Evolutionary conservation across 2,329 filamentous ascomycete species (phyloP), one percentile per base, ranked within the genome.

Genomic region (Apiospora koreana): DNA sequence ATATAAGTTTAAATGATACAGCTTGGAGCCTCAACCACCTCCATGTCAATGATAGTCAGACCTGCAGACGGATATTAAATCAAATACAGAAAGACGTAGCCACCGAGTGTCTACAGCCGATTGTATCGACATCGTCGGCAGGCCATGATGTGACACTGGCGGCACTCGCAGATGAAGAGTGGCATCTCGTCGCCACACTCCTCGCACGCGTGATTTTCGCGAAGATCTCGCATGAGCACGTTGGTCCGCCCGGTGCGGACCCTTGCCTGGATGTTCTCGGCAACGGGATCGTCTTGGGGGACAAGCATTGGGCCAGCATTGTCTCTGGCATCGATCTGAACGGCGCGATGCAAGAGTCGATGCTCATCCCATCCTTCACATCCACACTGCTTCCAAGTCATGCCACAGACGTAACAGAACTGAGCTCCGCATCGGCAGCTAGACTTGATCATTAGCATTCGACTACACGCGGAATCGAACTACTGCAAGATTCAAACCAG

Each of bases 401-500:
- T 18, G 5, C 85, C 85, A 54, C 86, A 88, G 0, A 76, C 21
- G 48, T 87, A 87, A 73, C 86, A 88, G 73, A 88, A 89, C n/a
- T 87, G 41, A 0, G 78, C 74, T 0, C 80, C 74, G 67, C 87
- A 89, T 1, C 67, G 76, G 67, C 86, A 89, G 0, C 82, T 87
- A 81, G 18, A 25, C n/a, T n/a, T n/a, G n/a, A n/a, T n/a, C n/a
- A n/a, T n/a, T n/a, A n/a, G n/a, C n/a, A n/a, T n/a, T n/a, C n/a
- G n/a, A n/a, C n/a, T n/a, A n/a, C n/a, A n/a, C n/a, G n/a, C n/a
- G n/a, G n/a, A n/a, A n/a, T n/a, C n/a, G n/a, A n/a, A n/a, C n/a
- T n/a, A n/a, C n/a, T n/a, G n/a, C n/a, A n/a, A n/a, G n/a, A n/a
- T n/a, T n/a, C n/a, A n/a, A n/a, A n/a, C n/a, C n/a, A n/a, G n/a